Percentiles rank a stretch among this genome's conserved stretches.
Conservation (phyloP, 345 rosid genomes). For the Reutealis trisperma region DNA sequence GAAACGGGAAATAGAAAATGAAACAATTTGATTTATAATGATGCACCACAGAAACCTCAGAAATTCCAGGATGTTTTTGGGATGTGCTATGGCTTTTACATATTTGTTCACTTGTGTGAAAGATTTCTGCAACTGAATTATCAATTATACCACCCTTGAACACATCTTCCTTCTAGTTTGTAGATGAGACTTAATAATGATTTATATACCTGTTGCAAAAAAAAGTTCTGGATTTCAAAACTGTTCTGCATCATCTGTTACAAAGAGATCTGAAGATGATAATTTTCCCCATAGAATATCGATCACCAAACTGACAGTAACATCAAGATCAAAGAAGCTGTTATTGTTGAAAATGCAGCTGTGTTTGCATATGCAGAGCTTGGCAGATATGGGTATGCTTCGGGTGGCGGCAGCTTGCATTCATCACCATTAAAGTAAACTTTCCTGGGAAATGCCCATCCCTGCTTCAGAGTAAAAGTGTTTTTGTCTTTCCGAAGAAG, state of each 20-base stretch:
- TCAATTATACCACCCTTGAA: background rate
- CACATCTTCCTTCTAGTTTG: background rate
- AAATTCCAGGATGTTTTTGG: background rate
- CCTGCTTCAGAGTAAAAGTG: constrained; percentile 78
- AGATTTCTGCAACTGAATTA: background rate
- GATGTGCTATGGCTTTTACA: background rate
- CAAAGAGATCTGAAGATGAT: constrained; percentile 8
- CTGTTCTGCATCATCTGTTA: constrained; percentile 10
- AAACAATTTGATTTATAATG: background rate
- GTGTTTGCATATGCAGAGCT: constrained; percentile 47
- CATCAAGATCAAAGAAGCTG: constrained; percentile 33
- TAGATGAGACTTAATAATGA: constrained; percentile 15
- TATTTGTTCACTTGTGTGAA: background rate
- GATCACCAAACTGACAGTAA: constrained; percentile 25
- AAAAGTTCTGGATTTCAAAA: constrained; percentile 17
- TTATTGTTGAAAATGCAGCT: constrained; percentile 20
- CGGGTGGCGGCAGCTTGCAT: constrained; percentile 90
- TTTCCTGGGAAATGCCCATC: constrained; percentile 93
- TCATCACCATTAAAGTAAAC: constrained; percentile 93
- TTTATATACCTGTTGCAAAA: constrained; percentile 8
- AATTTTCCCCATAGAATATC: background rate
- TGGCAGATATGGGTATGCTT: constrained; percentile 78
- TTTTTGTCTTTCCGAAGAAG: constrained; percentile 72
- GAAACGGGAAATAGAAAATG: background rate
- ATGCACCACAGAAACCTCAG: background rate